phyloP scores from a whole-genome alignment of 345 rosid species.

The Eucalyptus microcorys region DNA sequence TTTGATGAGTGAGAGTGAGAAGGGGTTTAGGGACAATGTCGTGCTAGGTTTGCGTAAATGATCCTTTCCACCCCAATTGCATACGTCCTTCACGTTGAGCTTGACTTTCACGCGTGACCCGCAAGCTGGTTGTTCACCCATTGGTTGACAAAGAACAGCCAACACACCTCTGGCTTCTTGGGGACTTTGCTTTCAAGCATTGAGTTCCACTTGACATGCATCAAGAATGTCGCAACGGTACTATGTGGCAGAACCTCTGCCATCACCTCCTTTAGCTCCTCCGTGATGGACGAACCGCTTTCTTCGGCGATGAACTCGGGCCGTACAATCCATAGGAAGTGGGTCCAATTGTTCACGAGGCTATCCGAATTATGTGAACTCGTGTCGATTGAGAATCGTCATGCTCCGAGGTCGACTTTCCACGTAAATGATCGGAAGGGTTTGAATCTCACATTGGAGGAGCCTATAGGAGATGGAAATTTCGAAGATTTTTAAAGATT shows the following conservation, averaged over 20 bases:
- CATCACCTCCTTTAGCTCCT: too few species aligned
- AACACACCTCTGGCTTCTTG: too few species aligned
- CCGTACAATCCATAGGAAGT: background rate
- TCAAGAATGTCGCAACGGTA: too few species aligned
- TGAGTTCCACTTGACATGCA: too few species aligned
- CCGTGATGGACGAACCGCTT: background rate
- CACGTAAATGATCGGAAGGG: too few species aligned
- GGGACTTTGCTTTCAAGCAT: too few species aligned
- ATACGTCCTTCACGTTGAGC: background rate
- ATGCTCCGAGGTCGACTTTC: background rate
- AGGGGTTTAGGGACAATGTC: background rate
- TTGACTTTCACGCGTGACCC: background rate
- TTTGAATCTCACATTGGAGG: too few species aligned
- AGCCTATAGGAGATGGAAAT: background rate
- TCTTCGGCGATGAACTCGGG: background rate
- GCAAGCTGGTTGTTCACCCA: background rate
- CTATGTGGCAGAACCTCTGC: too few species aligned
- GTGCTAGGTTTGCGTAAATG: fast-evolving
- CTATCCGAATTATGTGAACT: background rate
- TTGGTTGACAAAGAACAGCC: too few species aligned
- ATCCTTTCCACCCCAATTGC: background rate
- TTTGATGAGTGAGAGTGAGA: background rate
- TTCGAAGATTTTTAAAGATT: too few species aligned
- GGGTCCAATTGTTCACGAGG: background rate
- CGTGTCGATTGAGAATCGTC: background rate